Base-by-base conservation (phyloP, 805 yeast species). In the Vanderwaltozyma yarrowii region DNA sequence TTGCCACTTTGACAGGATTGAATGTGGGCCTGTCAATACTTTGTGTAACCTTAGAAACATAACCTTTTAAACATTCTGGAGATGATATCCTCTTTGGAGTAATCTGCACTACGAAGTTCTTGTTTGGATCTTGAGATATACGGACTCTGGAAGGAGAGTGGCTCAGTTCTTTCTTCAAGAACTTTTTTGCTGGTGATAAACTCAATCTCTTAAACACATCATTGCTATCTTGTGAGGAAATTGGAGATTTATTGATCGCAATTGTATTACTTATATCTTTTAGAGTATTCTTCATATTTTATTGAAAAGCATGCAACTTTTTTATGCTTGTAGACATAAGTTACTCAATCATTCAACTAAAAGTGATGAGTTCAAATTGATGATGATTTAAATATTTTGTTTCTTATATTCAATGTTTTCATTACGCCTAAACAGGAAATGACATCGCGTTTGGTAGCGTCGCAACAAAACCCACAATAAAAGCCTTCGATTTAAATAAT, bases 71-170 rank as follows among this genome's bases (percentile, higher is more conserved):
- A 25, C 48, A 47, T 13, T 46, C 45, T 17, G 54, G 55, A 4
- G 47, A 51, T 30, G 17, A 43, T 18, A 59, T 31, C 33, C 64
- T 47, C 23, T 46, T 51, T 6, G 66, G 66, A 0, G 65, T 60
- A 3, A 47, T 36, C 7, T 54, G 50, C 18, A 24, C 7, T 50
- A 9, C 16, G 15, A 30, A 27, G n/a, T 24, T 4, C 27, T 24
- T 13, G 4, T 8, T 12, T 10, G n/a, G 7, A 4, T 24, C 13
- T 24, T 30, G n/a, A n/a, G 17, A 16, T 9, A 14, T 13, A 9
- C 23, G 32, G 4, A 30, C n/a, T 13, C 32, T 30, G 9, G 32
- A 30, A 30, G 32, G 33, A 19, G 32, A 18, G 12, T 29, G 11
- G 29, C 11, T 24, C 23, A 2, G 20, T 18, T 2, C 13, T 15